Base-by-base conservation (phyloP, 1,139 yeast genomes). In the Yamadazyma sp. region DNA sequence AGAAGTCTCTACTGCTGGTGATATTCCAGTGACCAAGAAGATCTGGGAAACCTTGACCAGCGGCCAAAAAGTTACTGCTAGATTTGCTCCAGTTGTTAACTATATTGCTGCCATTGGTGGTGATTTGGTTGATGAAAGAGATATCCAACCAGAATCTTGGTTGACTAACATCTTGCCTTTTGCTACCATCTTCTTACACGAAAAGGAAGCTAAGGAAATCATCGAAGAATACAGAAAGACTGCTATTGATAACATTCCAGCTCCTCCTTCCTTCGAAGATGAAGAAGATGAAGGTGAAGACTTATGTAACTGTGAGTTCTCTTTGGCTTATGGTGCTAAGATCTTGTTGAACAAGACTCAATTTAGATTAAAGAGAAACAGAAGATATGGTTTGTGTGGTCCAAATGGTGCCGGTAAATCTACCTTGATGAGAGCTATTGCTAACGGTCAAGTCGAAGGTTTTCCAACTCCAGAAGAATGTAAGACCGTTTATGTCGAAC, bases 341-440 rank as follows among this genome's bases (percentile, higher is more conserved):
- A 92, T 92, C 82, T 82, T 92, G 78, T 87, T 92, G 74, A 92
- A 92, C 90, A 89, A 94, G 78, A 92, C 98, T 59, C 97, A 92
- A 79, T 84, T 92, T 72, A 88, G 97, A 78, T 86, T 92, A 71
- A 92, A 90, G 94, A 88, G 97, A 79, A 94, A 87, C 78, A 90
- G 97, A 79, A 87, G 98, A 79, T 92, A 92, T 70, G 98, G 98
- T 88, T 81, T 92, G 59, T 90, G 97, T 80, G 98, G 98, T 77
- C 97, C 97, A 66, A 92, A 92, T 76, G 98, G 98, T 86, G 96
- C 97, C 62, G 98, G 98, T 86, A 92, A 92, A 79, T 92, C 97
- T 56, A 92, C 98, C 58, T 84, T 92, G 73, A 89, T 92, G 97
- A 88, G 97, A 81, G 97, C 98, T 59, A 87, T 92, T 75, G 97